Evolutionary conservation across 1,139 yeast species (phyloP).

Genomic region (Suhomyces coccinellae): DNA sequence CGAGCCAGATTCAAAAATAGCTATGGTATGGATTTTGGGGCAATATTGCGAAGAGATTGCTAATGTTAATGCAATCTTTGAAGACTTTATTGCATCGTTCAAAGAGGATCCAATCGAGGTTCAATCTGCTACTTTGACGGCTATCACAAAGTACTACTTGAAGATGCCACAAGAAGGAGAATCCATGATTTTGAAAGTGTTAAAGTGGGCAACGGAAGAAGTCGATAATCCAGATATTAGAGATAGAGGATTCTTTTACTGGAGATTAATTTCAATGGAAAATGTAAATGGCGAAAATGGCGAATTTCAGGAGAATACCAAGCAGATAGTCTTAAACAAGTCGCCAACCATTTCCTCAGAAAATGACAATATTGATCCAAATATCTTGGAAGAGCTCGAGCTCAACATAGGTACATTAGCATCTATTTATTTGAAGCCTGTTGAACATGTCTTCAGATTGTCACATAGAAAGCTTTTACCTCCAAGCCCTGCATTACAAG

Average conservation of each 20-base stretch:
- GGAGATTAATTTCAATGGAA: slow-evolving; percentile 69
- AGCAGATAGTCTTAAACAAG: slow-evolving; percentile 57
- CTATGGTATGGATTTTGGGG: slow-evolving; percentile 85
- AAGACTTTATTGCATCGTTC: slow-evolving; percentile 48
- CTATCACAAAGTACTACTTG: slow-evolving; percentile 69
- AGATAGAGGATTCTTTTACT: slow-evolving; percentile 82
- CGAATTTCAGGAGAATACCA: slow-evolving; percentile 45
- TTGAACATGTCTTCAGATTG: slow-evolving; percentile 71
- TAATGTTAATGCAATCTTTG: slow-evolving; percentile 47
- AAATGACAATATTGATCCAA: slow-evolving; percentile 70
- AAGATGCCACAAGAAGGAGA: slow-evolving; percentile 58
- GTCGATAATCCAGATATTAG: slow-evolving; percentile 77
- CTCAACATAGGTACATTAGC: slow-evolving; percentile 80
- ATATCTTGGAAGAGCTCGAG: slow-evolving; percentile 75
- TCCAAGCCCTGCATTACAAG: slow-evolving; percentile 63
- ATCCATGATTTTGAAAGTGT: slow-evolving; percentile 53
- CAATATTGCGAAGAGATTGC: slow-evolving; percentile 59
- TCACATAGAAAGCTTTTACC: slow-evolving; percentile 57
- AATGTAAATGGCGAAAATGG: slow-evolving; percentile 24
- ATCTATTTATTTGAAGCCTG: slow-evolving; percentile 81
- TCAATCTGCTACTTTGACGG: slow-evolving; percentile 71
- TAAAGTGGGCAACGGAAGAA: slow-evolving; percentile 76
- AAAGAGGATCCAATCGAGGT: slow-evolving; percentile 69
- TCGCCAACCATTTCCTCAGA: slow-evolving; percentile 67
- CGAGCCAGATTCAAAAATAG: slow-evolving; percentile 77